Evolutionary conservation across 768 basidiomycete species (phyloP).

Genomic region (Leucogyrophana mollusca): DNA sequence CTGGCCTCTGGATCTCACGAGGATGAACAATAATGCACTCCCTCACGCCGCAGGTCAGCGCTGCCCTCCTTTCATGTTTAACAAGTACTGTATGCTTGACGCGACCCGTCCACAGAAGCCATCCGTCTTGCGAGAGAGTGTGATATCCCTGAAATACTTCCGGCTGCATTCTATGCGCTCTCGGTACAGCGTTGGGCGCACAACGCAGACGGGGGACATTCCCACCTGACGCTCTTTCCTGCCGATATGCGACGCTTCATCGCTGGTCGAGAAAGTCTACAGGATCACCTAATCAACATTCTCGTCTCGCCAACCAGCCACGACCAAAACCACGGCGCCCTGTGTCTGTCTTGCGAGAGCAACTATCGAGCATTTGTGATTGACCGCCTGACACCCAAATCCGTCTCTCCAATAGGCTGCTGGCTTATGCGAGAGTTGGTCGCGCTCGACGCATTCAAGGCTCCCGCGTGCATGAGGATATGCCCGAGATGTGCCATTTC

Average conservation of each 20-base stretch:
- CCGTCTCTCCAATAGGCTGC: slow-evolving; percentile 10
- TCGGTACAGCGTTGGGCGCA: slow-evolving; percentile 28
- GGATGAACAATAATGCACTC: slow-evolving; percentile 26
- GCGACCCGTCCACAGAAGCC: slow-evolving; percentile 22
- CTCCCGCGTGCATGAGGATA: not conserved
- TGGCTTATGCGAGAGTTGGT: slow-evolving; percentile 24
- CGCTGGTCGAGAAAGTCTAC: slow-evolving; percentile 29
- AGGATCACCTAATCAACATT: slow-evolving; percentile 18
- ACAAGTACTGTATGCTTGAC: not conserved
- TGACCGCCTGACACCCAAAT: slow-evolving; percentile 6
- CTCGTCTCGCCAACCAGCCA: slow-evolving; percentile 9
- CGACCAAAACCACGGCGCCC: not conserved
- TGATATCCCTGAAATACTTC: slow-evolving; percentile 34
- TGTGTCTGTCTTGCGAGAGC: slow-evolving; percentile 6
- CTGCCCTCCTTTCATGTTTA: not conserved
- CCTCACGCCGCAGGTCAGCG: slow-evolving; percentile 31
- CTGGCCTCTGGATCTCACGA: slow-evolving; percentile 28
- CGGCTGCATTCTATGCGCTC: slow-evolving; percentile 40
- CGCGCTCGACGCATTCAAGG: slow-evolving; percentile 3
- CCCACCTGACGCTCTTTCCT: slow-evolving; percentile 26
- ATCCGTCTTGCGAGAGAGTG: slow-evolving; percentile 34
- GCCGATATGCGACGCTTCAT: slow-evolving; percentile 29
- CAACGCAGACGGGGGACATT: slow-evolving; percentile 26
- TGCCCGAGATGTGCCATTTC: not conserved
- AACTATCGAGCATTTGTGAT: slow-evolving; percentile 7